Evolutionary conservation across 2,329 filamentous ascomycete species (phyloP).

Genomic region (Orbilia oligospora): DNA sequence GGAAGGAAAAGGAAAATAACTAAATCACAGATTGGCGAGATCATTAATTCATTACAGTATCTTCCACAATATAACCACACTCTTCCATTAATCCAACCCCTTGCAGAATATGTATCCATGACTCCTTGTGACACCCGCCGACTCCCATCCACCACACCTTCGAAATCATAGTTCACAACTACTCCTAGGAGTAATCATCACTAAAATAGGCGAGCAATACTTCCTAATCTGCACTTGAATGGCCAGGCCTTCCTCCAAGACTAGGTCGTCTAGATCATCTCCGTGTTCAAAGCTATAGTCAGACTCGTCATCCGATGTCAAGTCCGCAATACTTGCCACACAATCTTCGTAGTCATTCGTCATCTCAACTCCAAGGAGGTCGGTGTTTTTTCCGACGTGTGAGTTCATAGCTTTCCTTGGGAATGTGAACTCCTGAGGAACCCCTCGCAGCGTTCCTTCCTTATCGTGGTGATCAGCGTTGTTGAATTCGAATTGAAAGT

Average conservation of each 20-base stretch:
- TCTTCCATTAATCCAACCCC: conserved; percentile 5
- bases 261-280: conserved; percentile 49
- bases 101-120: conserved; percentile 23
- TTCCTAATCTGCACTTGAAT: conserved; percentile 51
- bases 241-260: conserved; percentile 49
- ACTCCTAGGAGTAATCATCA: conserved; percentile 44
- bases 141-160: not conserved
- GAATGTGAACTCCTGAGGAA: conserved; percentile 20
- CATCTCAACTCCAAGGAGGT: conserved; percentile 29
- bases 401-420: conserved; percentile 1
- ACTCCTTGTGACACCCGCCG: conserved; percentile 10
- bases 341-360: conserved; percentile 54
- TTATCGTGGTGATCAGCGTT: conserved; percentile 19
- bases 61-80: conserved; percentile 1
- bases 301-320: conserved; percentile 57
- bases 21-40: not conserved
- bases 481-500: conserved; percentile 58
- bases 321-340: conserved; percentile 47
- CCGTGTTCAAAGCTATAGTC: conserved; percentile 51
- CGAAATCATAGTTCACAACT: conserved; percentile 41
- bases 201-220: conserved; percentile 31
- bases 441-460: conserved; percentile 6
- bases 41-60: conserved; percentile 41
- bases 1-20: not conserved
- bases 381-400: conserved; percentile 28